Percentiles rank a stretch among this genome's conserved stretches.
Evolutionary conservation across 2,329 filamentous ascomycete species (phyloP).

Genomic region (Raffaelea arxii): DNA sequence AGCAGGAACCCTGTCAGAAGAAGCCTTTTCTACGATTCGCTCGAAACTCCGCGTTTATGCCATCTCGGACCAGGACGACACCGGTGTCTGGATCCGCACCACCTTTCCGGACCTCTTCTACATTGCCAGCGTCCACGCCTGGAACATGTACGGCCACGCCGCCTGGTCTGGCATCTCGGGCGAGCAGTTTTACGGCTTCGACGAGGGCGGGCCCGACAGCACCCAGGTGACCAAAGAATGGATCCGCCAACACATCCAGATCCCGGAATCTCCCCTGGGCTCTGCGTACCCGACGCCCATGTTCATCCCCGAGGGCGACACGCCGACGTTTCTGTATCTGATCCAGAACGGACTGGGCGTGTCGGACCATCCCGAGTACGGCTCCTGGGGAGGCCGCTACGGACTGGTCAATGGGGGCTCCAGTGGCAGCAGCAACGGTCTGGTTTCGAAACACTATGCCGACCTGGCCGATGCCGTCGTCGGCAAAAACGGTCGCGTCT

Average conservation of each 20-base stretch:
- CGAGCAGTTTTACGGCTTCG: slow-evolving; percentile 19
- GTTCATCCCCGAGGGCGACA: slow-evolving; percentile 45
- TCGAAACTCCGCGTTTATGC: slow-evolving; percentile 39
- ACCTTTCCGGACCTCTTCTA: slow-evolving; percentile 46
- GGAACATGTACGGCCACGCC: slow-evolving; percentile 43
- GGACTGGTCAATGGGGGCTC: slow-evolving; percentile 20
- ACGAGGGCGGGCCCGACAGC: slow-evolving; percentile 34
- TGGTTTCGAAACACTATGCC: slow-evolving; percentile 18
- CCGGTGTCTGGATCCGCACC: slow-evolving; percentile 43
- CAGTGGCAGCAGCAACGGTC: slow-evolving; percentile 23
- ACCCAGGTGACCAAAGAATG: slow-evolving; percentile 38
- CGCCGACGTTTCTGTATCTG: slow-evolving; percentile 38
- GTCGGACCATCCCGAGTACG: slow-evolving; percentile 34
- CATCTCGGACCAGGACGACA: slow-evolving; percentile 51
- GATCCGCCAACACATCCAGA: slow-evolving; percentile 43
- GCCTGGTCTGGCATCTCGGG: slow-evolving; percentile 43
- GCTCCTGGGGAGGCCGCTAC: slow-evolving; percentile 41
- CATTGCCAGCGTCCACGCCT: slow-evolving; percentile 45
- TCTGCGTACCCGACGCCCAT: slow-evolving; percentile 33
- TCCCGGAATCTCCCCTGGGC: slow-evolving; percentile 34
- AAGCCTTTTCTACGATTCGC: slow-evolving; percentile 25
- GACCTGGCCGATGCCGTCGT: slow-evolving; percentile 20
- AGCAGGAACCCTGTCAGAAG: slow-evolving; percentile 15
- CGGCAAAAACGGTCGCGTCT: slow-evolving; percentile 17
- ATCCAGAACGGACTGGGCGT: slow-evolving; percentile 37